Percentiles rank a stretch among this genome's conserved stretches.
These are phyloP conservation scores for Phaeomoniella chlamydospora DNA, from an alignment of 2,329 filamentous ascomycete species.

Conservation along the genomic window DNA sequence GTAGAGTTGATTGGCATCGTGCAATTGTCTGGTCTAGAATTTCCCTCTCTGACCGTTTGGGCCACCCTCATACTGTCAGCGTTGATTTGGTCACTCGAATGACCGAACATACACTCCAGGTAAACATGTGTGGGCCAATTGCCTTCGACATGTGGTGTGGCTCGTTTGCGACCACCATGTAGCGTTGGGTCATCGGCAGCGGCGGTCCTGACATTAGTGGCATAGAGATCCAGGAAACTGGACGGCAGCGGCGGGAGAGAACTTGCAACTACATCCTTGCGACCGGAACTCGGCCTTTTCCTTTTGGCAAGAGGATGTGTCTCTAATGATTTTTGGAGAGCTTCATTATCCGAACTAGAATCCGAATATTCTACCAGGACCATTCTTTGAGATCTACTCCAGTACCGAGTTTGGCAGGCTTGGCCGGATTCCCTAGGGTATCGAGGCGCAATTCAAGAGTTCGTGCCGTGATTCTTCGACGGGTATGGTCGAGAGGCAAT, in stretches of 20 bases:
- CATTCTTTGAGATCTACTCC: no score
- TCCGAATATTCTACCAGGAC: conserved; percentile 52
- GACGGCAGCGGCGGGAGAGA: conserved; percentile 60
- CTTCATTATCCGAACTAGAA: conserved; percentile 24
- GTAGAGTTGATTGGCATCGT: conserved; percentile 3
- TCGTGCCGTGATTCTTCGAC: no score
- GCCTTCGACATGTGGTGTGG: conserved; percentile 70
- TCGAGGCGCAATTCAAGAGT: no score
- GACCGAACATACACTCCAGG: conserved; percentile 62
- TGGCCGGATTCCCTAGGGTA: no score
- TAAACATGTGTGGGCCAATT: conserved; percentile 92
- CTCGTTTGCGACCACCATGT: conserved; percentile 71
- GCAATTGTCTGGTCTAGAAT: conserved; percentile 16
- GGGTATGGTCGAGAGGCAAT: no score
- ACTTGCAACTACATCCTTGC: conserved; percentile 5
- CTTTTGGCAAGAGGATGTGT: conserved; percentile 9
- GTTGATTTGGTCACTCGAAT: conserved; percentile 2
- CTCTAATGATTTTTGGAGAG: conserved; percentile 4
- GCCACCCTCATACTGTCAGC: conserved; percentile 15
- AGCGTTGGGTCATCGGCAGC: conserved; percentile 68
- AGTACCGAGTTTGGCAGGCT: no score
- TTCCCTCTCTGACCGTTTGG: conserved; percentile 22
- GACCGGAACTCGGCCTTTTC: conserved; percentile 12
- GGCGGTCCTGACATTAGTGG: conserved; percentile 62
- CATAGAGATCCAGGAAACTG: conserved; percentile 79